A percentile compares a stretch with the other conserved stretches of the same genome.
Evolutionary conservation across 2,329 filamentous ascomycete species (phyloP).

Genomic region (Epichloe typhina): DNA sequence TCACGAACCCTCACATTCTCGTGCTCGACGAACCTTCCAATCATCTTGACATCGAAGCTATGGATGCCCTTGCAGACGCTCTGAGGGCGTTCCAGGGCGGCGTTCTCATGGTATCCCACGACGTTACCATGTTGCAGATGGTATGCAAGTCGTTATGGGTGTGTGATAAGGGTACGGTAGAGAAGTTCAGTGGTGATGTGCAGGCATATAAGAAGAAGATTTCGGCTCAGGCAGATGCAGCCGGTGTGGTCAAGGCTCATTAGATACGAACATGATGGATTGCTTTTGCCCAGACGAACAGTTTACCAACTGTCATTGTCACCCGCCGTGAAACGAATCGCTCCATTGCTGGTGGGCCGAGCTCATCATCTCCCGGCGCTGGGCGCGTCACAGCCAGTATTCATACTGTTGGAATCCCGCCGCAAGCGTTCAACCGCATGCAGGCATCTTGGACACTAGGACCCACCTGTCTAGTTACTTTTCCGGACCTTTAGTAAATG

Average conservation of each 20-base stretch:
- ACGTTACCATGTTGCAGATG: slow-evolving; percentile 95
- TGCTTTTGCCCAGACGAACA: neutral
- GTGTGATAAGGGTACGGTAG: slow-evolving; percentile 83
- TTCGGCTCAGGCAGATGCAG: slow-evolving; percentile 71
- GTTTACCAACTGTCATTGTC: too few species aligned
- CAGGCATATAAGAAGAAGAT: slow-evolving; percentile 98
- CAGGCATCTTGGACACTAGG: too few species aligned
- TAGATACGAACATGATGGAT: slow-evolving; percentile 14
- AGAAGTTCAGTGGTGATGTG: slow-evolving; percentile 92
- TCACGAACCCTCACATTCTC: slow-evolving; percentile 91
- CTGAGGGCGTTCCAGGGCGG: slow-evolving; percentile 81
- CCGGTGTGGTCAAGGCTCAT: slow-evolving; percentile 67
- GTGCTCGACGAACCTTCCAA: slow-evolving; percentile 98
- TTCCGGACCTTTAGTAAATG: too few species aligned
- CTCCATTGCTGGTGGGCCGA: too few species aligned
- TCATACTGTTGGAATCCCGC: too few species aligned
- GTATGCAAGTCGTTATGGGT: slow-evolving; percentile 95
- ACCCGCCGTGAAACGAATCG: too few species aligned
- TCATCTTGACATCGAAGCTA: slow-evolving; percentile 96
- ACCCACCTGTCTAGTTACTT: too few species aligned
- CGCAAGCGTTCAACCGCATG: too few species aligned
- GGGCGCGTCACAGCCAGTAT: neutral
- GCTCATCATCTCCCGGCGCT: too few species aligned
- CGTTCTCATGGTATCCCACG: slow-evolving; percentile 97
- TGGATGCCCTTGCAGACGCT: slow-evolving; percentile 85